Conservation (phyloP, 305 asterid genomes). For the Fraxinus velutina region DNA sequence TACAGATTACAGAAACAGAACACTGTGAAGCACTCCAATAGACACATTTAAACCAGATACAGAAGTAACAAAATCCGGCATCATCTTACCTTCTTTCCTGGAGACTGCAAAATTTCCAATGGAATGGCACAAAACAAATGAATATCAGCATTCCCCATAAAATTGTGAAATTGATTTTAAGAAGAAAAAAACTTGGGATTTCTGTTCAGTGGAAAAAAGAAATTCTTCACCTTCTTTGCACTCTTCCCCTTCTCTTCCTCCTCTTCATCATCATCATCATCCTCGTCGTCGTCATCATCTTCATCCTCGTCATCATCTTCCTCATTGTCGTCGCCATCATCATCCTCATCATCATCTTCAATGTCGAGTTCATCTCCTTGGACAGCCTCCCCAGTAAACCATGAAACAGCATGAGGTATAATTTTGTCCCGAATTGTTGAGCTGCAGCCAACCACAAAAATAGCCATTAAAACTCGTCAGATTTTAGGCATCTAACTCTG, state of each 20-base stretch:
- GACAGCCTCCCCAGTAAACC: slow-evolving; percentile 64
- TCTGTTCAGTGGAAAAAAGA: background rate
- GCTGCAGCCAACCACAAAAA: slow-evolving; percentile 26
- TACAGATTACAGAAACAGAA: slow-evolving; percentile 21
- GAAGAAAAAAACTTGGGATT: background rate
- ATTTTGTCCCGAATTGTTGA: slow-evolving; percentile 54
- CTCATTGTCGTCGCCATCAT: background rate
- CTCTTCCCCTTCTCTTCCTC: slow-evolving; percentile 29
- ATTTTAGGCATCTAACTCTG: background rate
- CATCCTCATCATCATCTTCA: slow-evolving; percentile 24
- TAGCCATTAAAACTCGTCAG: background rate
- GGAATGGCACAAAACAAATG: background rate
- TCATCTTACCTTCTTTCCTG: slow-evolving; percentile 25
- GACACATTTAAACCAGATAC: background rate
- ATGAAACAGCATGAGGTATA: slow-evolving; percentile 56
- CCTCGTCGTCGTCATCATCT: background rate
- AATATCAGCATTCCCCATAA: slow-evolving; percentile 9
- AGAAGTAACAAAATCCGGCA: background rate
- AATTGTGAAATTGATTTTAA: background rate
- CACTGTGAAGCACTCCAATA: background rate
- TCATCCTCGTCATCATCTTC: slow-evolving; percentile 11
- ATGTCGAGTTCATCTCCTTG: slow-evolving; percentile 36
- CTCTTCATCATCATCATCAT: slow-evolving; percentile 14
- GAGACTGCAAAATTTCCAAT: slow-evolving; percentile 13
- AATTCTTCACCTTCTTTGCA: slow-evolving; percentile 30